phyloP scores from a whole-genome alignment of 306 rosid species.

The Malus orientalis region DNA sequence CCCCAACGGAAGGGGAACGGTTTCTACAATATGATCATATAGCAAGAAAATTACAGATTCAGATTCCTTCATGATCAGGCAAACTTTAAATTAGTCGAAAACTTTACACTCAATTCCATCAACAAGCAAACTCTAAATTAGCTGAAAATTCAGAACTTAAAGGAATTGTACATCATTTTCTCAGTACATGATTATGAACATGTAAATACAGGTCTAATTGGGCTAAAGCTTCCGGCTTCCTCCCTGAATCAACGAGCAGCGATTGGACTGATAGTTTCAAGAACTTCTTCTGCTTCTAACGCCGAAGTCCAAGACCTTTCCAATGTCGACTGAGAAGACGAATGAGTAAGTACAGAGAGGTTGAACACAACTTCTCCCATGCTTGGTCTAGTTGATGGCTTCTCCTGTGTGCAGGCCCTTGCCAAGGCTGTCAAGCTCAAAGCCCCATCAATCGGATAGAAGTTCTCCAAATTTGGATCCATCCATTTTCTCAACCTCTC shows the following conservation, averaged over 20 bases:
- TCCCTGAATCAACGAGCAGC: conserved; percentile 14
- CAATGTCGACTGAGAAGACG: not conserved
- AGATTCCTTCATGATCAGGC: not conserved
- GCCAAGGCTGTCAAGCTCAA: conserved; percentile 48
- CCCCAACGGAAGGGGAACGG: no score
- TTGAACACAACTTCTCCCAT: conserved; percentile 30
- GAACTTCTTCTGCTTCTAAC: conserved; percentile 4
- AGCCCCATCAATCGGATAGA: conserved; percentile 45
- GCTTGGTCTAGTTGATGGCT: conserved; percentile 20
- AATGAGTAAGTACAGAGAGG: conserved; percentile 21
- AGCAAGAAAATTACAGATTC: not conserved
- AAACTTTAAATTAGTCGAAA: not conserved
- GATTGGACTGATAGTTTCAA: conserved; percentile 2
- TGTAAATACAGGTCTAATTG: not conserved
- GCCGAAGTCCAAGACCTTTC: not conserved
- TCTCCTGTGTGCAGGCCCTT: conserved; percentile 50
- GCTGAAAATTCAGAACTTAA: no score
- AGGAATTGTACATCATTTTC: not conserved
- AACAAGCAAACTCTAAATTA: not conserved
- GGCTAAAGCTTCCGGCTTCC: not conserved
- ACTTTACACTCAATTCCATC: not conserved
- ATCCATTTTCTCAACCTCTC: conserved; percentile 50
- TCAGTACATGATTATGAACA: not conserved
- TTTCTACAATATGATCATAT: not conserved
- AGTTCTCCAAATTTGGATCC: conserved; percentile 45